Evolutionary conservation across 768 basidiomycete genomes (phyloP), one percentile per base, ranked within the genome.

Genomic region (Calocybe indica): DNA sequence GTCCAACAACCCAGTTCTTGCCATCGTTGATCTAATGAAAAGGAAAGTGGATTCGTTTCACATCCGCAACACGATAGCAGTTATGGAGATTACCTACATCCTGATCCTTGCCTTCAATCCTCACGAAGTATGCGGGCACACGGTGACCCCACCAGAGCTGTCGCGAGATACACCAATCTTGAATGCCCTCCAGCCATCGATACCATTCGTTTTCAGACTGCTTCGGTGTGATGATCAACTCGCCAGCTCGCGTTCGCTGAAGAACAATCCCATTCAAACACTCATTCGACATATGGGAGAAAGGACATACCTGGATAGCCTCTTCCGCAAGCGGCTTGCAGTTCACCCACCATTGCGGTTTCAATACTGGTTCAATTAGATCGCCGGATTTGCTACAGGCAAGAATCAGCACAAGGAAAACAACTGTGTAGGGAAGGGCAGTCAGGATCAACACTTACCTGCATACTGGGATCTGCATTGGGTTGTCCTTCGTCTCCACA

Each of bases 101-200:
- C 46, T 80, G 78, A 2, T 75, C 73, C 50, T 73, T 65, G 5
- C 92, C 93, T 47, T 93, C 89, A 48, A 97, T 79, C 39, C 78
- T 77, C 40, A 96, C 85, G 51, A 92, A 87, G 70, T 96, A 98
- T 0, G 93, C 96, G 2, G 96, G 96, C 62, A 84, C 87, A 48
- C 96, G 82, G 61, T 98, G 95, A 29, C 96, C 95, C 95, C 95
- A 98, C 96, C 96, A 99, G 12, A 98, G 76, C 61, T 99, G 96
- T 46, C 96, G 88, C 2, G 96, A 98, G 59, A 98, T 86, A 69
- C 96, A 99, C 96, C 96, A 99, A 61, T 98, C 96, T 66, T 97
- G 92, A 50, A 96, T 92, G 54, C 78, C 80, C 54, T 93, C 91
- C 34, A 98, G 70, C 95, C 96, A 98, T 48, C 91, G 79, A 63